Conservation (phyloP, 352 stramenopile species). For the Aphanomyces cochlioides region DNA sequence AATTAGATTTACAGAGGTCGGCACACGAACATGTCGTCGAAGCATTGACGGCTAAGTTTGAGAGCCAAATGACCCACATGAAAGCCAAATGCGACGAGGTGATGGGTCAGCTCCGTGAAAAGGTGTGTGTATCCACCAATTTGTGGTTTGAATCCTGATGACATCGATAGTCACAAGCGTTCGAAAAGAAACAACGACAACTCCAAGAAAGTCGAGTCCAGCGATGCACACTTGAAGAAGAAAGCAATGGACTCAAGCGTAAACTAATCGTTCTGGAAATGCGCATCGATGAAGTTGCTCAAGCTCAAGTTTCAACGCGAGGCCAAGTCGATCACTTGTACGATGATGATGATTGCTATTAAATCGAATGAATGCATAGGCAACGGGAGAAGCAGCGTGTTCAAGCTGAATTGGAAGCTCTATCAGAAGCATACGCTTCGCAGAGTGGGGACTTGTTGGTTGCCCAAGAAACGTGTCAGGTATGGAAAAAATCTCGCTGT, state of each 20-base stretch:
- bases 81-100: conserved; percentile 65
- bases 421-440: conserved; percentile 64
- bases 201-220: conserved; percentile 62
- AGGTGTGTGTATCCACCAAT: conserved; percentile 35
- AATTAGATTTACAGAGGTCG: neutral
- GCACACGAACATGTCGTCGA: conserved; percentile 68
- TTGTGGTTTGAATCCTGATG: neutral
- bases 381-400: conserved; percentile 55
- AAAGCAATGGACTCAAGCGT: conserved; percentile 69
- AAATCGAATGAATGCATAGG: conserved; percentile 53
- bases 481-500: conserved; percentile 19
- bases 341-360: conserved; percentile 36
- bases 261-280: conserved; percentile 78
- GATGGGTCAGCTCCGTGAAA: conserved; percentile 74
- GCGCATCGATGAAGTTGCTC: conserved; percentile 66
- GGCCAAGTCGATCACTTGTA: conserved; percentile 1
- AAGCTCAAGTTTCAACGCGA: conserved; percentile 38
- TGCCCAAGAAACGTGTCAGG: conserved; percentile 51
- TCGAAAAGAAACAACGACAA: conserved; percentile 67
- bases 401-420: conserved; percentile 55
- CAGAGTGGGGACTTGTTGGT: conserved; percentile 57
- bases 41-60: conserved; percentile 53
- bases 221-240: conserved; percentile 55
- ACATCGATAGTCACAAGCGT: conserved; percentile 24
- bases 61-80: conserved; percentile 58